Percentiles rank a stretch among this genome's conserved stretches.
Evolutionary conservation across 805 yeast genomes (phyloP).

Genomic region (Yamadazyma kitorensis): DNA sequence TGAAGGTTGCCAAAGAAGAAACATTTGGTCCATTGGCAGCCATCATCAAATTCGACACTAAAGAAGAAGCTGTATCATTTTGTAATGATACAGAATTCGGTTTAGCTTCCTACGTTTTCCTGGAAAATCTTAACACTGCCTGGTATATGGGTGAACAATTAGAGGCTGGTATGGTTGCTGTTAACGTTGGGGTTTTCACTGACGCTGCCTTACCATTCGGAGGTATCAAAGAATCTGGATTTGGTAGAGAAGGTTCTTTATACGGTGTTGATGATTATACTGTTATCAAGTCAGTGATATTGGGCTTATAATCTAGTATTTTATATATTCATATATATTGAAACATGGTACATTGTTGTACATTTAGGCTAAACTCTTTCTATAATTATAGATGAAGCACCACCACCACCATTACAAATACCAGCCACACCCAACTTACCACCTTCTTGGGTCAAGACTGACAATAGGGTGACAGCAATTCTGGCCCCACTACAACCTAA

Average conservation of each 20-base stretch:
- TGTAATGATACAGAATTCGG: conserved; percentile 59
- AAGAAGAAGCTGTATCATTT: conserved; percentile 49
- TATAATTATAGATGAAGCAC: conserved; percentile 88
- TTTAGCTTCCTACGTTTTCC: conserved; percentile 58
- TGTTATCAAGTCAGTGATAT: conserved; percentile 50
- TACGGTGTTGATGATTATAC: conserved; percentile 75
- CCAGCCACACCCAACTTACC: conserved; percentile 86
- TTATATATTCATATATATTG: too few species aligned
- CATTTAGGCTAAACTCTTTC: conserved; percentile 56
- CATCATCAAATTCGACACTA: conserved; percentile 49
- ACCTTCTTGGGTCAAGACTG: conserved; percentile 77
- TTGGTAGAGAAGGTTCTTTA: conserved; percentile 77
- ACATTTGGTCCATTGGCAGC: conserved; percentile 68
- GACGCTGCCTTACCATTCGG: conserved; percentile 70
- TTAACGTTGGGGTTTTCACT: conserved; percentile 57
- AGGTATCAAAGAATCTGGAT: conserved; percentile 75
- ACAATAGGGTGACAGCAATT: conserved; percentile 75
- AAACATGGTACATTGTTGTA: too few species aligned
- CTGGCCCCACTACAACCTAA: conserved; percentile 93
- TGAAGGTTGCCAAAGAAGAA: conserved; percentile 53
- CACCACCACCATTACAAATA: conserved; percentile 99
- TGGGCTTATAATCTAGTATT: too few species aligned
- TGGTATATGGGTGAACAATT: conserved; percentile 53
- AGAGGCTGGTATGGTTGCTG: conserved; percentile 65
- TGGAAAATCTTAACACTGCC: conserved; percentile 48